phyloP scores from a whole-genome alignment of 331 rosid genomes.

The Malus hybrid region DNA sequence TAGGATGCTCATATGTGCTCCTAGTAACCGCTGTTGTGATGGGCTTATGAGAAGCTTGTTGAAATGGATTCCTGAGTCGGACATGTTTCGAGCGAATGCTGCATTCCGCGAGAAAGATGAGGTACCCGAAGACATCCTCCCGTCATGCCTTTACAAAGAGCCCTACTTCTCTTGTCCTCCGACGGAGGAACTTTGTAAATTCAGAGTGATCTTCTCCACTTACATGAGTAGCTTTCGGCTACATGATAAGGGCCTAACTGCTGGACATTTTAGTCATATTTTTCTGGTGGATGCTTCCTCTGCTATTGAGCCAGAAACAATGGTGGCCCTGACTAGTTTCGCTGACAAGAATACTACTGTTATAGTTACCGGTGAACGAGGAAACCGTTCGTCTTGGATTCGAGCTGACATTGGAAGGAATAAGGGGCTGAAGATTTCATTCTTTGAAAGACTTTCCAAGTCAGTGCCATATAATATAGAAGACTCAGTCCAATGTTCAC shows the following conservation, averaged over 20 bases:
- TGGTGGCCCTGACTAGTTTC: constrained; percentile 25
- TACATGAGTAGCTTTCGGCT: constrained; percentile 29
- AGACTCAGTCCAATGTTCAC: constrained; percentile 2
- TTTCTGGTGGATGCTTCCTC: constrained; percentile 38
- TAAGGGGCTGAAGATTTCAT: constrained; percentile 27
- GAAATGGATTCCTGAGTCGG: constrained; percentile 11
- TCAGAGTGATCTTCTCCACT: constrained; percentile 33
- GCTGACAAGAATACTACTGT: constrained; percentile 15
- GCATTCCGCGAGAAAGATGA: constrained; percentile 25
- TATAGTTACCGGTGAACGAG: constrained; percentile 17
- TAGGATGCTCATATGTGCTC: constrained; percentile 33
- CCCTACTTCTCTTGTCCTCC: constrained; percentile 30
- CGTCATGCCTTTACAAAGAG: constrained; percentile 5
- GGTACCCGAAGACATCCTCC: constrained; percentile 27
- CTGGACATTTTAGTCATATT: constrained; percentile 38
- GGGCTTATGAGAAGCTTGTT: constrained; percentile 20
- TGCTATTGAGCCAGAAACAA: constrained; percentile 23
- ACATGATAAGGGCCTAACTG: constrained; percentile 25
- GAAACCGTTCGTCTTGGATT: constrained; percentile 18
- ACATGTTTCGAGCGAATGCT: constrained; percentile 32
- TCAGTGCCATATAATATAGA: background rate
- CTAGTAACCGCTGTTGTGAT: constrained; percentile 25
- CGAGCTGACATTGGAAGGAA: constrained; percentile 24
- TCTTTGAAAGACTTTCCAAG: constrained; percentile 26
- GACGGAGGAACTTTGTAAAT: background rate